A percentile compares a stretch with the other conserved stretches of the same genome.
Evolutionary conservation across 2,329 filamentous ascomycete species (phyloP).

Genomic region (Diaporthe sp.): DNA sequence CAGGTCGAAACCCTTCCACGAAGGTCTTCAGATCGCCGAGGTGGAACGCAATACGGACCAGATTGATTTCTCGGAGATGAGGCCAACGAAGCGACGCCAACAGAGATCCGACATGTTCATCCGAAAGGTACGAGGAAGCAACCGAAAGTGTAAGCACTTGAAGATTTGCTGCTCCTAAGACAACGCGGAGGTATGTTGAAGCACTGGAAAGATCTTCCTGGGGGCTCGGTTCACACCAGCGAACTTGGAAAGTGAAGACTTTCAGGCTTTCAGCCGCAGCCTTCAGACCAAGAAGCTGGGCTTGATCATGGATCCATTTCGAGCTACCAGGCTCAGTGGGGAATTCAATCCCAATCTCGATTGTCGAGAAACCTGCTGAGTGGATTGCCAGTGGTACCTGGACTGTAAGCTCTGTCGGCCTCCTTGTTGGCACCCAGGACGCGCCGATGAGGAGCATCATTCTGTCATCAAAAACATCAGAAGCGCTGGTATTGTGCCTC

Average conservation of each 20-base stretch:
- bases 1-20: not conserved
- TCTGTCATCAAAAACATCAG: not conserved
- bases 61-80: not conserved
- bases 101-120: not conserved
- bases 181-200: not conserved
- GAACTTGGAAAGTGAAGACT: not conserved
- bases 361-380: not conserved
- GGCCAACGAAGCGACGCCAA: not conserved
- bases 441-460: not conserved
- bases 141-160: not conserved
- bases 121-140: rapidly evolving
- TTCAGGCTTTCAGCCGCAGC: not conserved
- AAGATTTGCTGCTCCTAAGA: not conserved
- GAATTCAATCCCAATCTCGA: not conserved
- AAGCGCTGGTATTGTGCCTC: not conserved
- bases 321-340: too few relatives aligned
- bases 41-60: not conserved
- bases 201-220: not conserved
- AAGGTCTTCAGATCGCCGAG: not conserved
- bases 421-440: not conserved
- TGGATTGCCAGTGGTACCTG: not conserved
- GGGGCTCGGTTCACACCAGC: too few relatives aligned
- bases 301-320: not conserved
- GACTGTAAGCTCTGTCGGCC: not conserved
- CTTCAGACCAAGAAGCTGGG: not conserved